Base-by-base conservation (phyloP, 495 filamentous ascomycete genomes). In the Acidomyces sp. region DNA sequence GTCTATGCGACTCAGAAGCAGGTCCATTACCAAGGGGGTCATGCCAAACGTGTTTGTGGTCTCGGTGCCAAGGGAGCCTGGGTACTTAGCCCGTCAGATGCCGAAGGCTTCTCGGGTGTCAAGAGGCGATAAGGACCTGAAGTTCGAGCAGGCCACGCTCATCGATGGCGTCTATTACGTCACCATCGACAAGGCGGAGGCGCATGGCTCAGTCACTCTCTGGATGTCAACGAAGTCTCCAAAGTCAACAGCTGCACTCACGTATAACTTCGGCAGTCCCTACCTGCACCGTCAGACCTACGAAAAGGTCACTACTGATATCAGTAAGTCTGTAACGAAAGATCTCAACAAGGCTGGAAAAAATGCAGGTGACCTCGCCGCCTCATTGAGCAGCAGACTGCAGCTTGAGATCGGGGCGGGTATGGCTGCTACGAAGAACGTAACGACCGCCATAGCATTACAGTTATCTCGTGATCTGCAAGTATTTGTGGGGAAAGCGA, bases 161-260 rank as follows among this genome's bases (percentile, higher is more conserved):
- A 41, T 43, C 18, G 39, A 47, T 12, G 43, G 43, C 12, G 34
- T 52, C n/a, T 47, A 52, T 40, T 21, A 33, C 13, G 17, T 52
- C 21, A 19, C 27, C 3, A 4, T 52, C 23, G 20, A 33, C 18
- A 26, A 34, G 3, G 11, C 12, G 1, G 43, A 52, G 3, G 37
- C 37, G 13, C 26, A 38, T 23, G 43, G 48, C 24, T 11, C 15
- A 0, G 36, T 52, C 20, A 32, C 12, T 4, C 17, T 43, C 25
- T 22, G 37, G 10, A 22, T 41, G 23, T 1, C 18, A 3, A 23
- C 35, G 26, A 22, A 30, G 28, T 6, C 21, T 18, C 38, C 32
- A 6, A 26, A 32, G 15, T 23, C 26, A 12, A 22, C 37, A 26
- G 17, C 40, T 21, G 36, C 34, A 3, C 11, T 42, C 3, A n/a